Evolutionary conservation across 129 eudicot species (phyloP), one percentile per base, ranked within the genome.

Genomic region (Chrysanthemum makinoi): DNA sequence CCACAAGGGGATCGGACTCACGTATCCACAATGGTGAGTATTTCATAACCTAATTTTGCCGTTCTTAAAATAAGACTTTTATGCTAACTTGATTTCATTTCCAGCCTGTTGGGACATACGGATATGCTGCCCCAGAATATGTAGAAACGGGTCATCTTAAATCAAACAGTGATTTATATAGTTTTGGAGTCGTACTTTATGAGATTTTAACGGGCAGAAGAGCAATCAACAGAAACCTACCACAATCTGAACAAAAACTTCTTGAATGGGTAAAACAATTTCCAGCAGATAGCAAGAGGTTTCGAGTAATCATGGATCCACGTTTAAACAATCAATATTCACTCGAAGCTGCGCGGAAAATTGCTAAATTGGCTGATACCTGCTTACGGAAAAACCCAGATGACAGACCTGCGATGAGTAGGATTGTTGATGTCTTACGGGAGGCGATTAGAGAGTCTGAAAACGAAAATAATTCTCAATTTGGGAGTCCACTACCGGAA

Each of bases 121-220:
- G 97, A 43, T 90, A 90, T 64, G 95, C 97, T 19, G 97, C 97
- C 46, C 97, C 97, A 0, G 97, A 90, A 74, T 90, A 90, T n/a
- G 87, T 90, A 0, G 84, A 82, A 77, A 80, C 87, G 0, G 97
- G 97, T 7, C 97, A 78, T 75, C 84, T 90, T 46, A 81, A 82
- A 56, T 63, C 77, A 5, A 87, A 83, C 81, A 90, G 97, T 68
- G 97, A 90, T 33, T 70, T 90, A 54, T 90, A 86, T 83, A 90
- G 91, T 76, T 90, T 83, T 16, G 97, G 97, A 5, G 95, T 90
- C 19, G 97, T 87, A 0, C 79, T 90, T 0, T 90, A 90, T 11
- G 97, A 90, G 81, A 77, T 90, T 58, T 70, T 90, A 15, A 57
- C 97, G 3, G 97, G 97, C 39, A 69, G 95, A 62, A 84, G 81